Base-by-base conservation (phyloP, 495 filamentous ascomycete genomes). In the Aspergillus funiculosus region DNA sequence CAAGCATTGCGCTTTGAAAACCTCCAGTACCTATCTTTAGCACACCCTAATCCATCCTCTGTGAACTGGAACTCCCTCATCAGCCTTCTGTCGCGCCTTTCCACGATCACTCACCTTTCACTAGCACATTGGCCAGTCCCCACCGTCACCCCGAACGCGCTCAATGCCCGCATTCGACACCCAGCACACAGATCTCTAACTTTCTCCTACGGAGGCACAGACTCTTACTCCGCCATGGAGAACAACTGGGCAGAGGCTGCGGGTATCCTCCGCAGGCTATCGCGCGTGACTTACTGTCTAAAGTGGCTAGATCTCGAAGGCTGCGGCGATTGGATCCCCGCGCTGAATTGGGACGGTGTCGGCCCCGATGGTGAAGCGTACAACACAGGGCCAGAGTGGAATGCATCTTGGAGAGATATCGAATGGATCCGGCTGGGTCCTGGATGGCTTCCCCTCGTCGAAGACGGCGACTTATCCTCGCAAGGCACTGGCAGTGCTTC, bases 301-400 rank as follows among this genome's bases (percentile, higher is more conserved):
- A 77, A 86, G 59, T 89, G 81, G 64, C 73, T 95, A 0, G 87
- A 92, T 57, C 64, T 95, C 10, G 85, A 85, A 46, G 88, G 87
- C 11, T 95, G 89, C 60, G 63, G 61, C 0, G 70, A 74, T 11
- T 95, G 89, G 89, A 57, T 78, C 22, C 61, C 65, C 3, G 85
- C 85, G 1, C 61, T 94, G n/a, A 62, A 53, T 9, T 77, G 71
- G 64, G 60, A 60, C 2, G 68, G 61, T 2, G 43, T 39, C 10
- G 61, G 58, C 4, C 61, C 63, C 3, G 43, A 63, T 13, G 65
- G 61, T 1, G 46, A 56, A 7, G 40, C 53, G 5, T 60, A 63
- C 11, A n/a, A 46, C 10, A 43, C 54, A 10, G 71, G 72, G 0
- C 69, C 72, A 0, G 73, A 76, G 37, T 79, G 73, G 74, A 75